Percentiles rank a stretch among this genome's conserved stretches.
Evolutionary conservation across 371 early-diverging fungal species (phyloP).

Genomic region (Mucor saturninus): DNA sequence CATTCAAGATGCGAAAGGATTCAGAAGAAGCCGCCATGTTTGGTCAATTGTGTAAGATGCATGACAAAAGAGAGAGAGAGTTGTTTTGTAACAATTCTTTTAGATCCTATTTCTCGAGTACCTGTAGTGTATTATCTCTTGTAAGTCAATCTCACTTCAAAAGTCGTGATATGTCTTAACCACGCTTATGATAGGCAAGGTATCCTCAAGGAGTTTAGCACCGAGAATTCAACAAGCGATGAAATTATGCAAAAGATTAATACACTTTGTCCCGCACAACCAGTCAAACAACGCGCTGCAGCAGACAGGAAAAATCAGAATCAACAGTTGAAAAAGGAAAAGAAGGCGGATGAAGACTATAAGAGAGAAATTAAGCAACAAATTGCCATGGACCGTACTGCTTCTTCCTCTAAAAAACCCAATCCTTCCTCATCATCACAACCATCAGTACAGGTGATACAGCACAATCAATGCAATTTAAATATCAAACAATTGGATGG

Average conservation of each 20-base stretch:
- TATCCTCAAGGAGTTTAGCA: slow-evolving; percentile 14
- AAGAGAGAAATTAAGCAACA: slow-evolving; percentile 37
- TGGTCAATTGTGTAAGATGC: slow-evolving; percentile 14
- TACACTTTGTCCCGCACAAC: not conserved
- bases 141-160: not conserved
- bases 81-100: not conserved
- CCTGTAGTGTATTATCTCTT: slow-evolving; percentile 21
- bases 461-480: slow-evolving; percentile 24
- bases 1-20: slow-evolving; percentile 14
- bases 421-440: too few species aligned
- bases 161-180: not conserved
- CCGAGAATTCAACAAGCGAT: not conserved
- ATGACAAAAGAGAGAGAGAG: not conserved
- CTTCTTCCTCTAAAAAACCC: not conserved
- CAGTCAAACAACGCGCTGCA: too few species aligned
- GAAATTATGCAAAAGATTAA: slow-evolving; percentile 7
- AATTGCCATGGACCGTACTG: slow-evolving; percentile 34
- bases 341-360: slow-evolving; percentile 36
- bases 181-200: slow-evolving; percentile 5
- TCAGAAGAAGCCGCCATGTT: slow-evolving; percentile 19
- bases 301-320: slow-evolving; percentile 15
- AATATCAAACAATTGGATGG: slow-evolving; percentile 47
- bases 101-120: slow-evolving; percentile 19
- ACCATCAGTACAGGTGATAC: not conserved
- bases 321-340: slow-evolving; percentile 30